Evolutionary conservation across 768 basidiomycete genomes (phyloP).

Genomic region (Xerocomus spinulosus): DNA sequence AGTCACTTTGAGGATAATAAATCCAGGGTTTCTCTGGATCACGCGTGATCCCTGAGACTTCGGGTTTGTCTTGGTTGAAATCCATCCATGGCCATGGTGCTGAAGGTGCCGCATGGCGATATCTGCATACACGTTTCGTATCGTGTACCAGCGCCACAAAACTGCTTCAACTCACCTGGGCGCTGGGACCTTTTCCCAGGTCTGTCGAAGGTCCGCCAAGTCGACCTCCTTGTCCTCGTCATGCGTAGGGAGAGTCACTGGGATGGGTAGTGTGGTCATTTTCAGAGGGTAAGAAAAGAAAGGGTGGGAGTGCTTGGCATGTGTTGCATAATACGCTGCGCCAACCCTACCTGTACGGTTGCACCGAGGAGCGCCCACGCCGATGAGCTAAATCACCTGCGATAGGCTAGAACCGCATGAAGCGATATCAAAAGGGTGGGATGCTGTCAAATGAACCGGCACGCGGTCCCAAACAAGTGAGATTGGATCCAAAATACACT

Average conservation of each 20-base stretch:
- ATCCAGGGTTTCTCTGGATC: slow-evolving; percentile 21
- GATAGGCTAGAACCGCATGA: background rate
- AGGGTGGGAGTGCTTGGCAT: background rate
- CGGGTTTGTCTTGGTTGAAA: slow-evolving; percentile 22
- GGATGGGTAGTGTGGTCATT: slow-evolving; percentile 15
- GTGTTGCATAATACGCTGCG: slow-evolving; percentile 6
- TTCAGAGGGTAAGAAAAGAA: background rate
- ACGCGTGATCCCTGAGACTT: slow-evolving; percentile 9
- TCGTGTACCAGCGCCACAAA: background rate
- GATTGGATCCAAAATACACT: background rate
- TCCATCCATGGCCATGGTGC: slow-evolving; percentile 44
- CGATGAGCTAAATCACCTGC: background rate
- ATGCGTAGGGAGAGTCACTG: slow-evolving; percentile 1
- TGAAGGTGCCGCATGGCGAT: slow-evolving; percentile 37
- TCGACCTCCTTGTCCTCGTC: slow-evolving; percentile 1
- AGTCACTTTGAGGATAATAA: slow-evolving; percentile 47
- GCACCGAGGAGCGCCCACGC: background rate
- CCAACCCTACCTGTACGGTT: background rate
- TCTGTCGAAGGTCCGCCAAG: slow-evolving; percentile 8
- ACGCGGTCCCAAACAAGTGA: too few species aligned
- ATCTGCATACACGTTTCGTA: slow-evolving; percentile 24
- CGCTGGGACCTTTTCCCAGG: slow-evolving; percentile 16
- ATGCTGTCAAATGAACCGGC: background rate
- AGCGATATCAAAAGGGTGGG: background rate
- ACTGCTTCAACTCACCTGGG: slow-evolving; percentile 17